Base-by-base conservation (phyloP, 1,284 basidiomycete species). In the Boletus subluridellus region DNA sequence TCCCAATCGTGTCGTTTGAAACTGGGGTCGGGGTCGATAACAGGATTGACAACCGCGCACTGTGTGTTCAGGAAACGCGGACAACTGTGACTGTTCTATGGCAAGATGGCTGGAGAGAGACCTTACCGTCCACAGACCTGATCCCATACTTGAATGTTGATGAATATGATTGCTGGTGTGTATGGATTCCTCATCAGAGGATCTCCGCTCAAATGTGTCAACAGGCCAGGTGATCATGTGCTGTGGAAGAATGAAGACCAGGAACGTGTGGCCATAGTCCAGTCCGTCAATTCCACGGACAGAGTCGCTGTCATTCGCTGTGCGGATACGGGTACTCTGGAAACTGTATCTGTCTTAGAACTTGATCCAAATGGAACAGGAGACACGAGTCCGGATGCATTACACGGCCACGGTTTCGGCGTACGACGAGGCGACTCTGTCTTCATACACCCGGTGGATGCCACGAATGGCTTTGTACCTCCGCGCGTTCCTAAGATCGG, bases 181-280 rank as follows among this genome's bases (percentile, higher is more conserved):
- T 74, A 42, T 59, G 11, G 24, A 38, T 56, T 53, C 26, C 9
- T 44, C 15, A n/a, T 42, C 12, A 55, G 59, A 47, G 11, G 7
- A 28, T 35, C 24, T 39, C 35, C 49, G 49, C 49, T 63, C 50
- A 60, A 34, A 39, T 49, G 55, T 54, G 54, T 63, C 50, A 58
- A 57, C 52, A 92, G 92, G 92, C 94, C 94, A 4, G 94, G 95
- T 32, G 94, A 97, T 66, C 87, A 92, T 73, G 87, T 95, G 11
- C 68, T 94, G n/a, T 95, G 90, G 87, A 89, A 88, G 67, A 84
- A 80, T 42, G 91, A 93, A 73, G 86, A 84, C 49, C 79, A 78
- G 67, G 81, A 77, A 53, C 80, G 82, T 39, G 78, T 86, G 44
- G 94, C 87, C 1, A 82, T 96, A 60, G 86, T 97, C 9, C 93